phyloP scores from a whole-genome alignment of 2,329 filamentous ascomycete species.

The Rugonectria rugulosa region DNA sequence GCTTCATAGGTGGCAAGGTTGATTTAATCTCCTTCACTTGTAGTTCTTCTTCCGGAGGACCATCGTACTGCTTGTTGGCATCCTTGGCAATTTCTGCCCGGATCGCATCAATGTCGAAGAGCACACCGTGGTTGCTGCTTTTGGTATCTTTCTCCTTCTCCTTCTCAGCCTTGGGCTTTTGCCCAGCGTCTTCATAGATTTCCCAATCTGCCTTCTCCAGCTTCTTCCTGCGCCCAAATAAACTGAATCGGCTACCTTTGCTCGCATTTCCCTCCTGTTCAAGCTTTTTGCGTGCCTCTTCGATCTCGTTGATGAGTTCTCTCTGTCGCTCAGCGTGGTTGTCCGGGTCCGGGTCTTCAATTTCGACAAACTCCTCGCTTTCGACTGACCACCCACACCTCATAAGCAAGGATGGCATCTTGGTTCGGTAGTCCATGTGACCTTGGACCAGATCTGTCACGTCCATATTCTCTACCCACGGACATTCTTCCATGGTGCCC shows the following conservation, averaged over 20 bases:
- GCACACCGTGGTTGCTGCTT: constrained; percentile 67
- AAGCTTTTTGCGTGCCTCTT: constrained; percentile 87
- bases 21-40: constrained; percentile 83
- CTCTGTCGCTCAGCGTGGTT: constrained; percentile 87
- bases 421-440: constrained; percentile 95
- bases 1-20: constrained; percentile 88
- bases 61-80: constrained; percentile 55
- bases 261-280: constrained; percentile 79
- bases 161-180: constrained; percentile 45
- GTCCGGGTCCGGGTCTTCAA: constrained; percentile 96
- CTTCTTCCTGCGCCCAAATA: constrained; percentile 86
- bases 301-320: constrained; percentile 95
- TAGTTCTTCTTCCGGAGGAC: constrained; percentile 58
- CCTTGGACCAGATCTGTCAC: constrained; percentile 86
- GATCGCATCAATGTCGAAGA: constrained; percentile 97
- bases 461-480: constrained; percentile 87
- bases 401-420: constrained; percentile 87
- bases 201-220: constrained; percentile 90
- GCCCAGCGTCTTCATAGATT: constrained; percentile 78
- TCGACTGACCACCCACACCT: constrained; percentile 92
- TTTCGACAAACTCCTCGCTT: constrained; percentile 93
- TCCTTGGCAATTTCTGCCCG: constrained; percentile 82
- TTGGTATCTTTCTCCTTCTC: constrained; percentile 44
- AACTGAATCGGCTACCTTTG: constrained; percentile 67
- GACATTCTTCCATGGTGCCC: constrained; percentile 76